Percentiles rank a stretch among this genome's conserved stretches.
Evolutionary conservation across 1,284 basidiomycete genomes (phyloP).

Genomic region (Apiotrichum siamense): DNA sequence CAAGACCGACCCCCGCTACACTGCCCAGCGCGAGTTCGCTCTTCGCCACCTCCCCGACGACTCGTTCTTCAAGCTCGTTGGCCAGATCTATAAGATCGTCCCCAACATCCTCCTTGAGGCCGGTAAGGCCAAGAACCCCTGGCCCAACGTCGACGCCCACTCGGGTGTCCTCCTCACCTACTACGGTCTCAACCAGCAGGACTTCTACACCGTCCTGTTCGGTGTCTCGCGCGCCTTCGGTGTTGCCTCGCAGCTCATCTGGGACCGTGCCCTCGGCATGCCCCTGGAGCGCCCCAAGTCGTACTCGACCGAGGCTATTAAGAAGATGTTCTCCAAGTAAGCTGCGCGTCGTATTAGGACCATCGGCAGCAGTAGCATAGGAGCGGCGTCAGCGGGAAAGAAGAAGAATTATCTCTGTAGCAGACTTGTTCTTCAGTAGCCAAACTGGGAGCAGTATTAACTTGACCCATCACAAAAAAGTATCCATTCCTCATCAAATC

Average conservation of each 20-base stretch:
- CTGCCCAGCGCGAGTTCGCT: slow-evolving; percentile 89
- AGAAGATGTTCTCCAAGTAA: slow-evolving; percentile 45
- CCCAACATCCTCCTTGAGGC: slow-evolving; percentile 89
- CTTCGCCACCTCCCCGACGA: slow-evolving; percentile 80
- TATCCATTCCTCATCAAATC: not conserved
- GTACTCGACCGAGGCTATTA: slow-evolving; percentile 48
- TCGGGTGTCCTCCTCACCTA: slow-evolving; percentile 90
- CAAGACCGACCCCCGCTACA: slow-evolving; percentile 97
- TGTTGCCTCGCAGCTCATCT: slow-evolving; percentile 82
- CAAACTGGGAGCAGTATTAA: not conserved
- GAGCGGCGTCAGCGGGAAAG: not conserved
- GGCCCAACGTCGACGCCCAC: slow-evolving; percentile 89
- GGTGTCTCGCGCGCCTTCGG: slow-evolving; percentile 92
- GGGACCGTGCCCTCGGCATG: slow-evolving; percentile 87
- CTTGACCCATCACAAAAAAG: not conserved
- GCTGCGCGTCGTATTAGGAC: not conserved
- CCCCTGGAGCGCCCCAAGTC: slow-evolving; percentile 50
- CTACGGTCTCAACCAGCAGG: slow-evolving; percentile 70
- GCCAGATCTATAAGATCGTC: slow-evolving; percentile 86
- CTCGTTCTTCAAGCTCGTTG: slow-evolving; percentile 87
- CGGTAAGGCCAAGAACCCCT: slow-evolving; percentile 79
- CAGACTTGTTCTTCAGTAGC: not conserved
- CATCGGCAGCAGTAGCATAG: not conserved
- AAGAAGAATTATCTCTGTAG: not conserved
- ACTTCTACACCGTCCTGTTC: slow-evolving; percentile 94